These are phyloP conservation scores for Lentinula detonsa DNA, from an alignment of 768 basidiomycete species.

Conservation along the genomic window DNA sequence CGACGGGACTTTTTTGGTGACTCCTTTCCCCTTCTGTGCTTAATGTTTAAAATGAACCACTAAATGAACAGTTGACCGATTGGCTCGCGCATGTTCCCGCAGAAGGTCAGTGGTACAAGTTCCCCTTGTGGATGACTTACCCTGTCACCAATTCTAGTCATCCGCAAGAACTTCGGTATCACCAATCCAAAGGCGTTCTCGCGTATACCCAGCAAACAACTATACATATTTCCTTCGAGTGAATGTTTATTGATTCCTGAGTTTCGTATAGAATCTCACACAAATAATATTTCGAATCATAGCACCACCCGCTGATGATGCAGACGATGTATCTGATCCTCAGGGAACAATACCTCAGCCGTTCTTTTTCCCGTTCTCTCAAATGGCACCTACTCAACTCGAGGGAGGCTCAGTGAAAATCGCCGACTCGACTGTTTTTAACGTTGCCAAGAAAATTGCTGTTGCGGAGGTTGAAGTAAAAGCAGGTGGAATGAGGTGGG, in stretches of 20 bases:
- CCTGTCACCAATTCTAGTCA: neutral
- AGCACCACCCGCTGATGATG: constrained; percentile 32
- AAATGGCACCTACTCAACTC: constrained; percentile 35
- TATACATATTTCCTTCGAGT: constrained; percentile 51
- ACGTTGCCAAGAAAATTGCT: constrained; percentile 43
- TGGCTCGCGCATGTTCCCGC: constrained; percentile 59
- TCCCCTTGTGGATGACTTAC: neutral
- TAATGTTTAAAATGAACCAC: neutral
- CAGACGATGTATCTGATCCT: constrained; percentile 29
- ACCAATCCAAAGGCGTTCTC: constrained; percentile 30
- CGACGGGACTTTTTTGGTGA: constrained; percentile 11
- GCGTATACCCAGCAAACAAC: constrained; percentile 36
- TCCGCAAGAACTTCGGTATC: constrained; percentile 4
- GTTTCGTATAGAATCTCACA: neutral
- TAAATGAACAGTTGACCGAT: constrained; percentile 38
- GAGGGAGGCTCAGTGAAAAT: constrained; percentile 45
- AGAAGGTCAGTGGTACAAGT: neutral
- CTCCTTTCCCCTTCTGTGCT: neutral
- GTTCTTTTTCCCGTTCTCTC: constrained; percentile 46
- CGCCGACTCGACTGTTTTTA: constrained; percentile 48
- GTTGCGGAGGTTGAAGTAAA: constrained; percentile 55
- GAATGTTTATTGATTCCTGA: neutral
- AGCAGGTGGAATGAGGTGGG: constrained; percentile 48
- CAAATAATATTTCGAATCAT: neutral
- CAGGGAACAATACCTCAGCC: constrained; percentile 39